Evolutionary conservation across 352 stramenopile species (phyloP), one percentile per base, ranked within the genome.

Genomic region (Halophytophthora polymorphica): DNA sequence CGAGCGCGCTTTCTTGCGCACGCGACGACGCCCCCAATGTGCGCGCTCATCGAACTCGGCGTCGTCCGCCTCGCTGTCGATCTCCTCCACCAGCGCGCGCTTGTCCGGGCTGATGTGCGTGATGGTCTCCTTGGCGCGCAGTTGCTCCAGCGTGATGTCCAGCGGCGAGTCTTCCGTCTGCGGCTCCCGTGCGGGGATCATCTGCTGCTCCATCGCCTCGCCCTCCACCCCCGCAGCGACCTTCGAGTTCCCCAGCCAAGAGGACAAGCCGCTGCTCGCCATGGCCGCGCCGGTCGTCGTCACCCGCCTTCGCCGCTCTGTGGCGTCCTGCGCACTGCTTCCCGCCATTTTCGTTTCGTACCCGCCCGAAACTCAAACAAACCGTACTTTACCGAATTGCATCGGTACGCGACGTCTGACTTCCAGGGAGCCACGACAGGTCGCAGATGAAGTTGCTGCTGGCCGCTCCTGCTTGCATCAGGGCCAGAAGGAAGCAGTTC

Each of bases 41-140:
- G 76, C 74, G 14, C 68, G 56, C 37, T 89, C 76, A 21, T 89
- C 80, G 40, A 90, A 88, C 57, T 90, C 80, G 23, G 45, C 61
- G 56, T 90, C 80, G 52, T 90, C 80, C 31, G 69, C 71, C 40
- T 90, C 80, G 41, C 58, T 83, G 55, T 90, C 80, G 49, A 90
- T 88, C 38, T 79, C 68, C 58, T 90, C 77, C 22, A 84, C 57
- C 31, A 73, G 46, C 58, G 62, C 56, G 48, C 65, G 65, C 53
- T 82, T 81, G 40, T 84, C 73, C 15, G 70, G 68, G 25, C 68
- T 84, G 40, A 84, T 81, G 50, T 61, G 56, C 37, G 50, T 73
- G 44, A 84, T 69, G 18, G 66, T 73, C 31, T 79, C 72, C 46
- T 70, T 62, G 25, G 58, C 59, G 2, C 61, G 58, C 44, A 86